Evolutionary conservation across 2,329 filamentous ascomycete species (phyloP).

Genomic region (Monosporascus sp.): DNA sequence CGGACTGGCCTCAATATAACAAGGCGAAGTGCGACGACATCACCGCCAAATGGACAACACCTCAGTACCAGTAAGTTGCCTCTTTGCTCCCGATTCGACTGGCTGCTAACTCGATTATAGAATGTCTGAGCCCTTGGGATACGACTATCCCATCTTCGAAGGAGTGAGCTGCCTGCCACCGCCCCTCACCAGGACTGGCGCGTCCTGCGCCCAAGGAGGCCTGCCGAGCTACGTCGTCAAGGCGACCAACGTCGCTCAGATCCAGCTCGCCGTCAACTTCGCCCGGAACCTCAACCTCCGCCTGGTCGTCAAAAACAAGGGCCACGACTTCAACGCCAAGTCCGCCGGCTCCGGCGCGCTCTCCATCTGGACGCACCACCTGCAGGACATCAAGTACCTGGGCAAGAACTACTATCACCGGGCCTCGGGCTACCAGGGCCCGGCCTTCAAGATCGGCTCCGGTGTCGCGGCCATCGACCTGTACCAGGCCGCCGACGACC

Average conservation of each 20-base stretch:
- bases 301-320: conserved; percentile 46
- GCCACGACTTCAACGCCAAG: conserved; percentile 43
- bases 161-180: conserved; percentile 21
- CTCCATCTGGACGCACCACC: conserved; percentile 30
- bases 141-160: conserved; percentile 33
- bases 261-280: conserved; percentile 42
- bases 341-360: conserved; percentile 31
- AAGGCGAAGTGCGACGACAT: conserved; percentile 22
- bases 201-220: conserved; percentile 33
- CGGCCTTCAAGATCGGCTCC: conserved; percentile 51
- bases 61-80: conserved; percentile 16
- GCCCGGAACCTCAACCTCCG: conserved; percentile 41
- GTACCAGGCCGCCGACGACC: conserved; percentile 42
- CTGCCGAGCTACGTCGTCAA: conserved; percentile 38
- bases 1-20: conserved; percentile 22
- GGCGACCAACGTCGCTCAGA: conserved; percentile 35
- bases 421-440: conserved; percentile 25
- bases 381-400: conserved; percentile 26
- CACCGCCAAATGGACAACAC: conserved; percentile 22
- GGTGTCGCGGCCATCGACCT: conserved; percentile 48
- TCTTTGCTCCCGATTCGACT: not conserved
- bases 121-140: conserved; percentile 24
- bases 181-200: conserved; percentile 15
- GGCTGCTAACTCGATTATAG: not conserved
- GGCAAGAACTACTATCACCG: conserved; percentile 21